Conservation (phyloP, 768 basidiomycete species). For the Pisolithus sp. region DNA sequence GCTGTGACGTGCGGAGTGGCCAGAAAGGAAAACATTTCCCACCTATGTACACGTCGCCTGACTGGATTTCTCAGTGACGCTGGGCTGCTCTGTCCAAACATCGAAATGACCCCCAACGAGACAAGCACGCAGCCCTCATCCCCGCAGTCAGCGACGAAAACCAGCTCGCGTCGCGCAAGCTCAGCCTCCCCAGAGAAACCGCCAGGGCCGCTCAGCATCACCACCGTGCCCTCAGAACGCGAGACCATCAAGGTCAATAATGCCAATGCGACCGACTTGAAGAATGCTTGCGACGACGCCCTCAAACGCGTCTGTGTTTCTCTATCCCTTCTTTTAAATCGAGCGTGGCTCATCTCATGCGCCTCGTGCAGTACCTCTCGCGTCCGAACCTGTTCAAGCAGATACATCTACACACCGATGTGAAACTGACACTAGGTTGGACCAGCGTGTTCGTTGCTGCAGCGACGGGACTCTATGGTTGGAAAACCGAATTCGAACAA, state of each 20-base stretch:
- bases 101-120: conserved; percentile 18
- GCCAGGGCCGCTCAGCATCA: conserved; percentile 47
- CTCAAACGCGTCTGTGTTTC: conserved; percentile 67
- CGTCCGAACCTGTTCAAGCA: conserved; percentile 80
- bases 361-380: conserved; percentile 59
- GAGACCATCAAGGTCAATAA: conserved; percentile 60
- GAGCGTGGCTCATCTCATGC: background rate
- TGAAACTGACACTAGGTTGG: conserved; percentile 85
- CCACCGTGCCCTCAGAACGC: conserved; percentile 37
- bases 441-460: conserved; percentile 74
- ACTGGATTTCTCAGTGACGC: too few relatives aligned
- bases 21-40: background rate
- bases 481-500: conserved; percentile 82
- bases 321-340: background rate
- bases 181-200: conserved; percentile 33
- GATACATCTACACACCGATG: conserved; percentile 82
- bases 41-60: too few relatives aligned
- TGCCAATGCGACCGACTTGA: conserved; percentile 50
- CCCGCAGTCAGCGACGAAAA: conserved; percentile 6
- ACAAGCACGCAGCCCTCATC: conserved; percentile 7
- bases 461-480: conserved; percentile 80
- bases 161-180: conserved; percentile 22
- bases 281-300: conserved; percentile 80
- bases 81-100: too few relatives aligned
- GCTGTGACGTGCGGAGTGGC: background rate